Evolutionary conservation across 495 filamentous ascomycete species (phyloP).

Genomic region (Aspergillus carlsbadensis): DNA sequence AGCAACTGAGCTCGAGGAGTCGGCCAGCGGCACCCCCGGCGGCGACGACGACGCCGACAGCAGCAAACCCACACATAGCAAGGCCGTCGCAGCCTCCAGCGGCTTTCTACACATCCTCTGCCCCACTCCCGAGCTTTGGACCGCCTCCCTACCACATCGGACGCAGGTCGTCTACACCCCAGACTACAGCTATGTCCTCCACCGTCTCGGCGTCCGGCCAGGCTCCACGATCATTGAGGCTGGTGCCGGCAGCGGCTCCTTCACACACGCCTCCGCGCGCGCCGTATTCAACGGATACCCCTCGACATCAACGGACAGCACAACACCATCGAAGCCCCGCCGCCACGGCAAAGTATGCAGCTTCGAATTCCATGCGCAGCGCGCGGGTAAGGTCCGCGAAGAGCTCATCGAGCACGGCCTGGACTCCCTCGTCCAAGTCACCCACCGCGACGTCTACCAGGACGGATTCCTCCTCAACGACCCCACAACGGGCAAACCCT

Average conservation of each 20-base stretch:
- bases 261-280: constrained; percentile 85
- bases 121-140: constrained; percentile 94
- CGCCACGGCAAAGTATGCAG: constrained; percentile 78
- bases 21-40: constrained; percentile 24
- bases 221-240: constrained; percentile 86
- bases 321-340: constrained; percentile 21
- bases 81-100: constrained; percentile 60
- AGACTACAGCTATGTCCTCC: constrained; percentile 94
- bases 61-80: constrained; percentile 22
- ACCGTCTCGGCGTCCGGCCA: constrained; percentile 77
- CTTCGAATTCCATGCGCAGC: constrained; percentile 86
- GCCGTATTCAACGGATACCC: constrained; percentile 86
- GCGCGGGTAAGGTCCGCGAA: constrained; percentile 66
- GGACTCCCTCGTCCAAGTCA: constrained; percentile 70
- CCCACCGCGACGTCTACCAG: constrained; percentile 87
- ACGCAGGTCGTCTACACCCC: constrained; percentile 98
- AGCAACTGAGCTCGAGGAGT: constrained; percentile 46
- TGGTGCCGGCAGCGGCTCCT: constrained; percentile 90
- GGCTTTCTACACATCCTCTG: constrained; percentile 90
- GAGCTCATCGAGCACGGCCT: constrained; percentile 78
- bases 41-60: constrained; percentile 25
- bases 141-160: constrained; percentile 80
- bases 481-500: constrained; percentile 34
- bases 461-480: constrained; percentile 70
- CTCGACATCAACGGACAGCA: constrained; percentile 16